These are phyloP conservation scores for Backusella liffmaniae DNA, from an alignment of 192 early-diverging fungal species.

Conservation along the genomic window DNA sequence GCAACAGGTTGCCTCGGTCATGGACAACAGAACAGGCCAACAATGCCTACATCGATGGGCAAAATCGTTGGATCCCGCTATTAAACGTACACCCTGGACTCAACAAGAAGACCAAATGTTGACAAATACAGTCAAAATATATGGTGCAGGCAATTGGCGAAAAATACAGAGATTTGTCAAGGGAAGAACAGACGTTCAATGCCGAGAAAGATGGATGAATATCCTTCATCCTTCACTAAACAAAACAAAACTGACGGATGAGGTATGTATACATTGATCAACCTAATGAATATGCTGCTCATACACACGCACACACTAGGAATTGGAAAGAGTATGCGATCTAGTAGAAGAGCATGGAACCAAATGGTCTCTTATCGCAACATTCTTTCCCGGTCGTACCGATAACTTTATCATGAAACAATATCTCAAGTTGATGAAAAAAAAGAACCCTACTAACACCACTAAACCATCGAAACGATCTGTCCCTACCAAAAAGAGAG, in stretches of 20 bases:
- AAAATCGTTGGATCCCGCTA: conserved; percentile 67
- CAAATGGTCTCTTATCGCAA: conserved; percentile 40
- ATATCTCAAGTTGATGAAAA: conserved; percentile 5
- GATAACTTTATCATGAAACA: conserved; percentile 39
- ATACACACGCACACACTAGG: neutral
- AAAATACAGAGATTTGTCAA: conserved; percentile 68
- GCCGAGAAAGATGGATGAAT: conserved; percentile 77
- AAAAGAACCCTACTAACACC: neutral
- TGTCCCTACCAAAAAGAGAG: neutral
- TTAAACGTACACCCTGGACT: conserved; percentile 63
- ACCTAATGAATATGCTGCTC: neutral
- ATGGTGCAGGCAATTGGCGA: conserved; percentile 69
- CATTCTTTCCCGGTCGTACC: conserved; percentile 39
- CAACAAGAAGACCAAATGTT: conserved; percentile 69
- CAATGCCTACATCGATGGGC: conserved; percentile 75
- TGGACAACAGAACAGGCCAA: conserved; percentile 65
- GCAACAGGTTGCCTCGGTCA: conserved; percentile 63
- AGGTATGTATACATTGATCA: conserved; percentile 20
- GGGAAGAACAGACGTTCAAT: conserved; percentile 76
- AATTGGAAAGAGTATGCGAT: conserved; percentile 32
- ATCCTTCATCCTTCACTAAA: conserved; percentile 59
- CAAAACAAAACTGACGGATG: conserved; percentile 50
- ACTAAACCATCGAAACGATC: neutral
- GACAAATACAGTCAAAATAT: conserved; percentile 58
- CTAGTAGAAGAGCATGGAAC: conserved; percentile 51